Evolutionary conservation across 768 basidiomycete species (phyloP).

Genomic region (Pulveroboletus sp.): DNA sequence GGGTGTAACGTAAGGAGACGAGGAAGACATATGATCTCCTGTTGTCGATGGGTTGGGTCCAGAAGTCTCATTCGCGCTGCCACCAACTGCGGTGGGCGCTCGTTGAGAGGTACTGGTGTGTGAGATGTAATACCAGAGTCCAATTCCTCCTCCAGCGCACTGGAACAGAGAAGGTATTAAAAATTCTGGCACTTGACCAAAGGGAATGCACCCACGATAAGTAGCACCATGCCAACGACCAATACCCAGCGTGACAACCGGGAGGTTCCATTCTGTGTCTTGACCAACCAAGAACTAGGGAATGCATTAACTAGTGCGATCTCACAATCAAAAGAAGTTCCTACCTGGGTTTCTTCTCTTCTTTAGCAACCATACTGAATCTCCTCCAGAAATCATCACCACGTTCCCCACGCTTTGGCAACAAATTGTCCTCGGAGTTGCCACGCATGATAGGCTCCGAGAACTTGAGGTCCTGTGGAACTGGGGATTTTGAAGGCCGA

Average conservation of each 20-base stretch:
- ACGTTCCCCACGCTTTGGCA: conserved; percentile 64
- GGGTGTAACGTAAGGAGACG: conserved; percentile 47
- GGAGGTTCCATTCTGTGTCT: conserved; percentile 52
- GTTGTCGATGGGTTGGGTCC: conserved; percentile 15
- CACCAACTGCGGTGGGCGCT: conserved; percentile 60
- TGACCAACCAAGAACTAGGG: conserved; percentile 59
- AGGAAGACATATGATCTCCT: conserved; percentile 15
- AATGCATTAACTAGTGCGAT: background rate
- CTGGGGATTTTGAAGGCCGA: conserved; percentile 44
- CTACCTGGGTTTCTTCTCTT: conserved; percentile 53
- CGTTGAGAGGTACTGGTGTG: conserved; percentile 46
- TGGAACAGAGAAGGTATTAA: conserved; percentile 14
- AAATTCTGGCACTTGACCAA: background rate
- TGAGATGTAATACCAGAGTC: conserved; percentile 54
- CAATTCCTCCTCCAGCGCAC: conserved; percentile 53
- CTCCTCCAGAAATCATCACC: conserved; percentile 86
- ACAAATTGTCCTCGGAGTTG: conserved; percentile 58
- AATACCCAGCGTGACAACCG: conserved; percentile 65
- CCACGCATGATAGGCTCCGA: conserved; percentile 60
- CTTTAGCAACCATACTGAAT: conserved; percentile 78
- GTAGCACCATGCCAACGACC: conserved; percentile 55
- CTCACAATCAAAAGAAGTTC: background rate
- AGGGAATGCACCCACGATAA: conserved; percentile 40
- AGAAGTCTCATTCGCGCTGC: conserved; percentile 45
- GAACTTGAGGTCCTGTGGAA: conserved; percentile 44